phyloP scores from a whole-genome alignment of 257 asterid species.

The Solanum medicagineum region DNA sequence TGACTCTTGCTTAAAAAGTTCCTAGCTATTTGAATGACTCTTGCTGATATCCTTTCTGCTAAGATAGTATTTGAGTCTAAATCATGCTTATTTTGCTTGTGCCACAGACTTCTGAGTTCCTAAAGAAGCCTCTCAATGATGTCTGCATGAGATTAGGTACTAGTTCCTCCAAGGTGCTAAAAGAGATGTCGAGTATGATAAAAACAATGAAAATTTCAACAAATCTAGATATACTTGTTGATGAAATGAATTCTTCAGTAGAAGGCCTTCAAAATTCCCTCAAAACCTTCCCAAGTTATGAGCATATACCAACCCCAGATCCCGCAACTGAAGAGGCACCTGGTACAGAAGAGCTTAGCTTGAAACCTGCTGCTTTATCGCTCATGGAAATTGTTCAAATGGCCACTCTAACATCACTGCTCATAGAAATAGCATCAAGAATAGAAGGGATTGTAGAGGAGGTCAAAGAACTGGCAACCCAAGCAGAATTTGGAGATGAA shows the following conservation, averaged over 20 bases:
- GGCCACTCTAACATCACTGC: conserved; percentile 40
- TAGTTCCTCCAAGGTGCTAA: conserved; percentile 33
- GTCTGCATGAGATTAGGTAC: conserved; percentile 30
- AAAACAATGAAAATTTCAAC: conserved; percentile 39
- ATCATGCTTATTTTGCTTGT: neutral
- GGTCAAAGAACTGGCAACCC: conserved; percentile 35
- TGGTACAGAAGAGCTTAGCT: conserved; percentile 2
- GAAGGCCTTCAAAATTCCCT: conserved; percentile 40
- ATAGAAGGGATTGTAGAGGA: conserved; percentile 33
- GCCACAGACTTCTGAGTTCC: conserved; percentile 37
- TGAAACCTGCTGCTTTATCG: conserved; percentile 3
- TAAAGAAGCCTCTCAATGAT: conserved; percentile 39
- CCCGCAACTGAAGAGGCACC: neutral
- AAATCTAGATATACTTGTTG: conserved; percentile 28
- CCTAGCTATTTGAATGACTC: neutral
- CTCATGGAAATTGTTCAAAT: conserved; percentile 47
- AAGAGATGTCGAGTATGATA: conserved; percentile 34
- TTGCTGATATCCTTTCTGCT: neutral
- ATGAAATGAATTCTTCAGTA: conserved; percentile 45
- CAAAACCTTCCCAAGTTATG: conserved; percentile 24
- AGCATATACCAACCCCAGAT: conserved; percentile 10
- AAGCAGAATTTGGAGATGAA: conserved; percentile 39
- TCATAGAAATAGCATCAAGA: conserved; percentile 57
- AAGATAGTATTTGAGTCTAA: neutral
- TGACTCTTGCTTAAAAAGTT: neutral